phyloP scores from a whole-genome alignment of 495 filamentous ascomycete genomes.

The Podospora australis region DNA sequence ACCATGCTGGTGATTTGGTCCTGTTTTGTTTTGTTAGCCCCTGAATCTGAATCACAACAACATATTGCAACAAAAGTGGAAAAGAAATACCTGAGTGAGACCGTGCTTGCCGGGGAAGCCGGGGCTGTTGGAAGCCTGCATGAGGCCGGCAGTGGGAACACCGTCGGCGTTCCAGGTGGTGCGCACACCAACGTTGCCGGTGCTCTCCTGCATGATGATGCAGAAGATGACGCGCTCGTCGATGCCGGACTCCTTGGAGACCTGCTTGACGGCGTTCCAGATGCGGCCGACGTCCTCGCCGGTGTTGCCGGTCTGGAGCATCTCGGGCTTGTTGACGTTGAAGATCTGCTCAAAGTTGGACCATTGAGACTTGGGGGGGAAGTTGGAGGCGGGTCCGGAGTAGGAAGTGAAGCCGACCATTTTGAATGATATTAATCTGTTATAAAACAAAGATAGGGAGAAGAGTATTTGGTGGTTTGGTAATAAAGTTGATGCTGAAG shows the following conservation, averaged over 20 bases:
- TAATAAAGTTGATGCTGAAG: neutral
- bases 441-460: neutral
- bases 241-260: conserved; percentile 27
- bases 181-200: conserved; percentile 33
- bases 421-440: neutral
- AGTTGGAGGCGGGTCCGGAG: conserved; percentile 29
- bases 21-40: conserved; percentile 8
- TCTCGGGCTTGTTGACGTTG: conserved; percentile 29
- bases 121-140: conserved; percentile 30
- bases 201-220: conserved; percentile 42
- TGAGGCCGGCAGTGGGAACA: conserved; percentile 29
- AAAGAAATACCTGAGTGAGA: conserved; percentile 25
- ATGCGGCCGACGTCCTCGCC: conserved; percentile 32
- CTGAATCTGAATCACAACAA: neutral
- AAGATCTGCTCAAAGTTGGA: conserved; percentile 33
- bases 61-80: neutral
- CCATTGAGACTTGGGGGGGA: conserved; percentile 30
- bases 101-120: conserved; percentile 26
- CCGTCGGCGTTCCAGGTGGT: conserved; percentile 30
- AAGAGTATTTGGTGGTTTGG: neutral
- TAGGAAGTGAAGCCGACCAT: conserved; percentile 20
- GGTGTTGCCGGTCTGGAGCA: conserved; percentile 28
- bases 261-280: conserved; percentile 24
- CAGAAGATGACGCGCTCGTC: conserved; percentile 39
- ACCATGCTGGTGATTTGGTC: conserved; percentile 34